A percentile compares a stretch with the other conserved stretches of the same genome.
Evolutionary conservation across 31 red algal genomes (phyloP).

Genomic region (Odonthalia washingtoniensis): DNA sequence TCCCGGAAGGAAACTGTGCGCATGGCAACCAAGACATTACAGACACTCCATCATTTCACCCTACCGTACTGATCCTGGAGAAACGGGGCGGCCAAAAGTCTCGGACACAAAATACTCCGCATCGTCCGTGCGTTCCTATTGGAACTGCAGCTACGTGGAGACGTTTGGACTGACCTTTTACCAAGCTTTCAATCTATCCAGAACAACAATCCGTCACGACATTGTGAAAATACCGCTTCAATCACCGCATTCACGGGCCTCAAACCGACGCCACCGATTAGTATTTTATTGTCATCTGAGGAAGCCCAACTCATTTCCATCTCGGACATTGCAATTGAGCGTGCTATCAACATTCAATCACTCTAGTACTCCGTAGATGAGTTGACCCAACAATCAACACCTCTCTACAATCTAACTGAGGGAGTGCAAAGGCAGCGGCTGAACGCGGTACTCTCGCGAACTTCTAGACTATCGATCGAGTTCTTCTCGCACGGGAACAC

Average conservation of each 20-base stretch:
- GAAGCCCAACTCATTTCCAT: neutral
- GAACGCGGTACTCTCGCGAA: neutral
- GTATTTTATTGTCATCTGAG: constrained; percentile 6
- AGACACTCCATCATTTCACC: constrained; percentile 33
- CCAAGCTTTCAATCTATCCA: constrained; percentile 28
- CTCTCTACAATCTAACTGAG: neutral
- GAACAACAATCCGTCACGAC: constrained; percentile 31
- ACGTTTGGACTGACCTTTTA: constrained; percentile 35
- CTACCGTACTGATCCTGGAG: constrained; percentile 25
- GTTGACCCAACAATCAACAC: neutral
- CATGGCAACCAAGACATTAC: neutral
- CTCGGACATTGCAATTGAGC: neutral
- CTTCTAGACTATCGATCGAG: constrained; percentile 15
- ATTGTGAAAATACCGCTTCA: neutral
- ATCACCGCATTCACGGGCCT: constrained; percentile 37
- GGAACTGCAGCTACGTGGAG: constrained; percentile 16
- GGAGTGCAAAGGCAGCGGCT: neutral
- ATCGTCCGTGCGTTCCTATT: neutral
- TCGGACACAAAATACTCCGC: constrained; percentile 9
- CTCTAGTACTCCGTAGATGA: neutral
- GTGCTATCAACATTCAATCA: constrained; percentile 13
- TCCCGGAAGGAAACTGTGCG: constrained; percentile 29
- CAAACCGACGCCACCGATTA: neutral
- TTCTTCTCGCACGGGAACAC: constrained; percentile 17
- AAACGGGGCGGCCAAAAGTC: constrained; percentile 22